These are phyloP conservation scores for Epichloe sylvatica DNA, from an alignment of 2,329 filamentous ascomycete species.

Conservation along the genomic window DNA sequence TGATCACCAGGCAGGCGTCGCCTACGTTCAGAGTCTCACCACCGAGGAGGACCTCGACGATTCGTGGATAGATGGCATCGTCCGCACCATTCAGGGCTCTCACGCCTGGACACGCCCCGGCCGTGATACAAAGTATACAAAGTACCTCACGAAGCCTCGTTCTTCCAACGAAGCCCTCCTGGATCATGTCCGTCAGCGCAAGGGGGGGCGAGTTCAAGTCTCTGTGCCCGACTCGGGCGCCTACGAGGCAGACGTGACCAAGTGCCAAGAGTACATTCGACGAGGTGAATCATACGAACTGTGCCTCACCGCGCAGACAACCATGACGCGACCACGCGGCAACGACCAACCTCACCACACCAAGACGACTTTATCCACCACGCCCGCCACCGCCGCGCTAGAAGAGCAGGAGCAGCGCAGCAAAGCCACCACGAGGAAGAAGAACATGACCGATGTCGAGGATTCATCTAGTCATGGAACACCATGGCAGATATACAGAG, in stretches of 20 bases:
- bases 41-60: constrained; percentile 14
- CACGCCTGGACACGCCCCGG: constrained; percentile 17
- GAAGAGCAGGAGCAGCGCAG: not conserved
- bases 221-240: constrained; percentile 27
- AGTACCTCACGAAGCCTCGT: constrained; percentile 4
- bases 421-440: not conserved
- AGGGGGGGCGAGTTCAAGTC: constrained; percentile 16
- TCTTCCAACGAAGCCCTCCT: constrained; percentile 10
- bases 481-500: constrained; percentile 60
- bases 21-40: constrained; percentile 45
- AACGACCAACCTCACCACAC: constrained; percentile 24
- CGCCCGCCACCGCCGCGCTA: not conserved
- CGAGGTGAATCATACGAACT: constrained; percentile 77
- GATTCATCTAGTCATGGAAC: constrained; percentile 9
- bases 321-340: constrained; percentile 33
- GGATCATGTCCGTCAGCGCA: constrained; percentile 4
- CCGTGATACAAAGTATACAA: not conserved
- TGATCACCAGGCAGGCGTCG: constrained; percentile 49
- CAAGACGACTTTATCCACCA: not conserved
- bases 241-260: constrained; percentile 54
- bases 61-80: constrained; percentile 19
- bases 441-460: too few species aligned
- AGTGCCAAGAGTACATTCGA: constrained; percentile 57
- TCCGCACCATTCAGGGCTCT: constrained; percentile 19
- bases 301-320: constrained; percentile 65